Evolutionary conservation across 2,329 filamentous ascomycete species (phyloP).

Genomic region (Neophaeococcomyces aloes): DNA sequence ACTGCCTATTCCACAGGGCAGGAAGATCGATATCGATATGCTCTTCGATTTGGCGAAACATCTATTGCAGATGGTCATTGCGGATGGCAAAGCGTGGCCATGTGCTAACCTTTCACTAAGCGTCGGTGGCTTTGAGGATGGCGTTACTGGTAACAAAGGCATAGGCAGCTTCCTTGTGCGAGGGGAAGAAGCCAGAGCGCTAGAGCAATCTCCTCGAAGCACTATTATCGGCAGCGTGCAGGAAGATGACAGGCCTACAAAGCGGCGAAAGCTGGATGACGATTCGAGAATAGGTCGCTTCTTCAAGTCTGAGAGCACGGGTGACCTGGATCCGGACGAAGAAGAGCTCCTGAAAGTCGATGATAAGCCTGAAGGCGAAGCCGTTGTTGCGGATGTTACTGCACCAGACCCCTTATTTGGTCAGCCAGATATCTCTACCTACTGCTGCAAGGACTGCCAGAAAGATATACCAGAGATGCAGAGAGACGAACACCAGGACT

Average conservation of each 20-base stretch:
- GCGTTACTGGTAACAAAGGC: slow-evolving; percentile 68
- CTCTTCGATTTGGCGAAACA: slow-evolving; percentile 68
- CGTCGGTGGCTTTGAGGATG: slow-evolving; percentile 87
- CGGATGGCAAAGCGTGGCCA: slow-evolving; percentile 74
- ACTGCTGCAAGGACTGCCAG: slow-evolving; percentile 56
- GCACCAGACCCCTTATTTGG: slow-evolving; percentile 1
- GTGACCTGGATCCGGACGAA: slow-evolving; percentile 24
- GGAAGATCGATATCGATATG: slow-evolving; percentile 57
- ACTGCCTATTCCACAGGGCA: slow-evolving; percentile 65
- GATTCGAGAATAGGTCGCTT: slow-evolving; percentile 47
- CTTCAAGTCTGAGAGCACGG: slow-evolving; percentile 37
- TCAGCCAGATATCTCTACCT: slow-evolving; percentile 22
- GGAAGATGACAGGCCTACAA: slow-evolving; percentile 16
- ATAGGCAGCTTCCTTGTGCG: slow-evolving; percentile 78
- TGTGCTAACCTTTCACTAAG: slow-evolving; percentile 83
- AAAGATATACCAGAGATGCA: slow-evolving; percentile 48
- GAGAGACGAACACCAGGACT: slow-evolving; percentile 72
- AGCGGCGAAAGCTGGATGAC: slow-evolving; percentile 40
- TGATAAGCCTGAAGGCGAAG: not conserved
- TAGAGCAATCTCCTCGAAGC: slow-evolving; percentile 27
- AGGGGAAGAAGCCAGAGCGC: slow-evolving; percentile 44
- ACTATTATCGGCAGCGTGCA: slow-evolving; percentile 13
- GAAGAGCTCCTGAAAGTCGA: slow-evolving; percentile 16
- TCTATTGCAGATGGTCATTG: slow-evolving; percentile 64
- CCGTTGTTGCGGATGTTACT: not conserved